Evolutionary conservation across 148 eudicot species (phyloP), one percentile per base, ranked within the genome.

Genomic region (Bassia scoparia): DNA sequence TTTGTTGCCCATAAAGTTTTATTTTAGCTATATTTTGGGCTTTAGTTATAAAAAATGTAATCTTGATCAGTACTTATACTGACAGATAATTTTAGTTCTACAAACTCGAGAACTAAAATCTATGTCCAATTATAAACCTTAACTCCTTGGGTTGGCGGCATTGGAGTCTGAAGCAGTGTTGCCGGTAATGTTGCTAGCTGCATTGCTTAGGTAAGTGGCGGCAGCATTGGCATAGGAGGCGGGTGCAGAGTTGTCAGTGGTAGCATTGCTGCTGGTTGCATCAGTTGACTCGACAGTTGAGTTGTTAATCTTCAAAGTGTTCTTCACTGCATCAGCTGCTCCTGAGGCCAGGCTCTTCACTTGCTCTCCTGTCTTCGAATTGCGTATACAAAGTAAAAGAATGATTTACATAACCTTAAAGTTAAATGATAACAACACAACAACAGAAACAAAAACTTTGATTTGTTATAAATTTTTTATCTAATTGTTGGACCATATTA

Each of bases 251-350:
- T 14, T 48, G 52, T 20, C 52, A 17, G 52, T 10, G 20, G 46
- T 27, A 29, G 34, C 61, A 18, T 68, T 30, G 24, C 23, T 24
- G 70, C 64, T 52, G 18, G 69, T 50, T 54, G 74, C 74, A 67
- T 38, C 38, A 64, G 33, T 67, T 1, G 80, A 60, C 73, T 27
- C 50, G 44, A 13, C 37, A 68, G 24, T 61, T 2, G 79, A 4
- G 24, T 65, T 69, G 74, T 71, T 77, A 46, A 79, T 52, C 20
- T 89, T 87, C 27, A 84, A 33, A 33, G 94, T 84, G 82, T 75
- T 89, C 73, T 81, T 89, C 34, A 89, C 83, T 12, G 81, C 90
- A 11, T 82, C 89, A 30, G 97, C 86, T 70, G 94, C 94, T 65
- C 94, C 97, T 49, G 75, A 83, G 55, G 90, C 90, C 78, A 88